Evolutionary conservation across 163 green algal genomes (phyloP), one percentile per base, ranked within the genome.

Genomic region (Scenedesmus sp.): DNA sequence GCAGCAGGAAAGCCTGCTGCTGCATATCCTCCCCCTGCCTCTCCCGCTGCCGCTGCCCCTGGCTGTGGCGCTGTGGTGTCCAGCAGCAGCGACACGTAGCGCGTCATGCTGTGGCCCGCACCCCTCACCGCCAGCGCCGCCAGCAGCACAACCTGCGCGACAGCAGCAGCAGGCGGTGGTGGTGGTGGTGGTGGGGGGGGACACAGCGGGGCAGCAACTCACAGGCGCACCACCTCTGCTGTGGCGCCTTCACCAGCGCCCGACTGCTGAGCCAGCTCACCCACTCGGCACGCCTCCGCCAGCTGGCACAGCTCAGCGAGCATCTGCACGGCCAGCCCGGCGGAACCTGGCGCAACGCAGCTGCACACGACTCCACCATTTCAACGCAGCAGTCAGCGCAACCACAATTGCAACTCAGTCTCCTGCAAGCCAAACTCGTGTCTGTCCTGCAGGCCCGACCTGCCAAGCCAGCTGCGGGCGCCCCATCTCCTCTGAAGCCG

Each of bases 31-130:
- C n/a, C n/a, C n/a, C n/a, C n/a, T n/a, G n/a, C n/a, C n/a, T n/a
- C 43, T 51, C 42, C 42, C 37, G 24, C 85, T 90, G 85, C 68
- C 78, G 85, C 61, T 89, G 37, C 83, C 65, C 40, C 65, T 83
- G 84, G n/a, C 30, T n/a, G 42, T 89, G 68, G 86, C 65, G 81
- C 53, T 72, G 82, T 79, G n/a, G 82, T 73, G 37, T 88, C 85
- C 85, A 90, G 46, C 68, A 90, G 85, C 22, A 90, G 46, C 53
- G 85, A 90, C 16, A 90, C 42, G 24, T 84, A 73, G 68, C 85
- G 85, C 3, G 68, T 90, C 70, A 90, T 78, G 24, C 37, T 56
- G n/a, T 90, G 85, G 3, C 85, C 85, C 18, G 43, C 40, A 18
- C 72, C 70, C 13, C 68, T 42, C 30, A 90, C 46, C 3, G 40